These are phyloP conservation scores for Liquidambar formosana DNA, from an alignment of 164 flowering plant species.

Conservation along the genomic window DNA sequence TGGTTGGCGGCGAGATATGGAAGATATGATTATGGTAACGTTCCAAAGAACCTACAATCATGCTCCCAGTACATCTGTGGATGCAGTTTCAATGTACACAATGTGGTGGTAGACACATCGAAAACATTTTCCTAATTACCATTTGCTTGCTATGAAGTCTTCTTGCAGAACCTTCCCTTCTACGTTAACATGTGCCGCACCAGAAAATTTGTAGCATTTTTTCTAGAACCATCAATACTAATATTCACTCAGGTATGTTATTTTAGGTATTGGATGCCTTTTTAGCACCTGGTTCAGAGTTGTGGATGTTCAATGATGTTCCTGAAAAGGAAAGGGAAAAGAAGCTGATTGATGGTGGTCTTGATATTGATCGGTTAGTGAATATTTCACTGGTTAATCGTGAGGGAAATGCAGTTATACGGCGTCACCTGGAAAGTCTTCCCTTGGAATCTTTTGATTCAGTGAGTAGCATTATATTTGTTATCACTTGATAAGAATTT, in stretches of 20 bases:
- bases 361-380: constrained; percentile 50
- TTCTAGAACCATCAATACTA: not conserved
- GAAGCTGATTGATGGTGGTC: constrained; percentile 80
- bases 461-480: constrained; percentile 39
- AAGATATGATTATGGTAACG: constrained; percentile 88
- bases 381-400: constrained; percentile 67
- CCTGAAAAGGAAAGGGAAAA: constrained; percentile 68
- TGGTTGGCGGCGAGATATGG: constrained; percentile 94
- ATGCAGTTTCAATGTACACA: constrained; percentile 14
- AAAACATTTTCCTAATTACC: constrained; percentile 6
- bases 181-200: not conserved
- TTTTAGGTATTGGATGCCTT: constrained; percentile 79
- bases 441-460: constrained; percentile 84
- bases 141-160: not conserved
- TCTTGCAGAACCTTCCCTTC: not conserved
- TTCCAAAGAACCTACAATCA: constrained; percentile 21
- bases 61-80: constrained; percentile 28
- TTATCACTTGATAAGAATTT: constrained; percentile 1
- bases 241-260: constrained; percentile 9
- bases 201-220: not conserved
- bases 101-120: constrained; percentile 26
- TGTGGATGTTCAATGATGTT: constrained; percentile 91
- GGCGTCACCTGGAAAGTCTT: constrained; percentile 84
- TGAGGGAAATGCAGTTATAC: constrained; percentile 86
- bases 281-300: constrained; percentile 72